These are phyloP conservation scores for Capsicum rhomboideum DNA, from an alignment of 257 asterid species.

Conservation along the genomic window DNA sequence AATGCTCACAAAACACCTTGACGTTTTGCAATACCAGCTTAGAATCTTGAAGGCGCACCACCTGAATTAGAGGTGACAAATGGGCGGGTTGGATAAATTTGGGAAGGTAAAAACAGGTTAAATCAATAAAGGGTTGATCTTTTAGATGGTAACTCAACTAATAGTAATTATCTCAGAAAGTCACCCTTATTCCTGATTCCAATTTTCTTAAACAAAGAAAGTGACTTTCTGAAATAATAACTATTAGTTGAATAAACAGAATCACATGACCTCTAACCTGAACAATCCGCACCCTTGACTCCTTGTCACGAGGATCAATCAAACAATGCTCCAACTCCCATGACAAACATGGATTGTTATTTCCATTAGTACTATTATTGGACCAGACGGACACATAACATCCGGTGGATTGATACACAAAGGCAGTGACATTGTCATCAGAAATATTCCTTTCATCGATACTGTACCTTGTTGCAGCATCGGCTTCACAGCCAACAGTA, in stretches of 20 bases:
- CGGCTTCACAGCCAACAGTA: constrained; percentile 96
- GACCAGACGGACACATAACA: constrained; percentile 66
- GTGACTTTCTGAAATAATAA: not conserved
- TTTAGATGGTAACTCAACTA: not conserved
- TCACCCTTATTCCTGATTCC: not conserved
- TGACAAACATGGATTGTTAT: not conserved
- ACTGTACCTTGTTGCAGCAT: constrained; percentile 67
- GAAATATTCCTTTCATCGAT: constrained; percentile 29
- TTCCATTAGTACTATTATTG: not conserved
- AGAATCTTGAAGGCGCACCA: constrained; percentile 13
- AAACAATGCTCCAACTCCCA: constrained; percentile 82
- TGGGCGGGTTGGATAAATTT: too few relatives aligned
- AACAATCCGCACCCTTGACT: constrained; percentile 60
- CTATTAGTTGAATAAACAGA: not conserved
- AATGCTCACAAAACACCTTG: constrained; percentile 67
- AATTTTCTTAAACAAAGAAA: not conserved
- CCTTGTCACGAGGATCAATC: constrained; percentile 48
- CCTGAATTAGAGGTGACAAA: constrained; percentile 20
- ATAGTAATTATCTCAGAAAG: not conserved
- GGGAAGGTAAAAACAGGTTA: too few relatives aligned
- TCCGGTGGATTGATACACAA: constrained; percentile 58
- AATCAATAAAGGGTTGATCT: too few relatives aligned
- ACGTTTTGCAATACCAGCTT: constrained; percentile 27
- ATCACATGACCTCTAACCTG: constrained; percentile 19
- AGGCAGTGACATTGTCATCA: constrained; percentile 19